Conservation (phyloP, 2,329 filamentous ascomycete species). For the Neonectria punicea region DNA sequence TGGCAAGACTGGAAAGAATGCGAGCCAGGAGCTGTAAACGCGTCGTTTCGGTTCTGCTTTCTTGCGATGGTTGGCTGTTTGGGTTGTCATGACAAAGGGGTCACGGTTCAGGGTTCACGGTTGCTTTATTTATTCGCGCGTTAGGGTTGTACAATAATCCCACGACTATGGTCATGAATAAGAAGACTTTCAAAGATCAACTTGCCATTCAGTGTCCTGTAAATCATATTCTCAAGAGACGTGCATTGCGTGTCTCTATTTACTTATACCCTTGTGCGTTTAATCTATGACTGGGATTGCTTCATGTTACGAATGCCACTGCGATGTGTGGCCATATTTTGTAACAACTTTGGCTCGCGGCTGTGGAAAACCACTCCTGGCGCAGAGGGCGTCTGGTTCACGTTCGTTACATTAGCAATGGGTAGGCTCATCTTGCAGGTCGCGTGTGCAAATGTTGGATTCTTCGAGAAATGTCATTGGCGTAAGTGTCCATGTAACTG, state of each 20-base stretch:
- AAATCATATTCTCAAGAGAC: not conserved
- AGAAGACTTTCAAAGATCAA: constrained; percentile 61
- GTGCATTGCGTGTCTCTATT: too few species aligned
- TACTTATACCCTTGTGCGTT: too few species aligned
- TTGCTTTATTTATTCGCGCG: constrained; percentile 64
- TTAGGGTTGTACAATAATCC: constrained; percentile 80
- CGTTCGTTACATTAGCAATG: too few species aligned
- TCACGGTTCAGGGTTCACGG: constrained; percentile 80
- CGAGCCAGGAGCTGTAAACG: constrained; percentile 92
- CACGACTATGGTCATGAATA: constrained; percentile 74
- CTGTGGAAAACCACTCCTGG: too few species aligned
- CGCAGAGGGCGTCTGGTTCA: too few species aligned
- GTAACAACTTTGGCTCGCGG: too few species aligned
- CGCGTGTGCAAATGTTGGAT: not conserved
- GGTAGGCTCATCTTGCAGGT: too few species aligned
- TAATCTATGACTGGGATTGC: too few species aligned
- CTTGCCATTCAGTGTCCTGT: not conserved
- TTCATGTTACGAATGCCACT: not conserved
- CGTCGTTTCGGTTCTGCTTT: constrained; percentile 59
- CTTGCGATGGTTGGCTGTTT: constrained; percentile 69
- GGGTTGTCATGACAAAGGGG: constrained; percentile 85
- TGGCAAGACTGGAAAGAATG: constrained; percentile 89
- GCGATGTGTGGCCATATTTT: too few species aligned
- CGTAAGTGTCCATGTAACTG: too few species aligned
- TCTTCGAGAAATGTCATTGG: too few species aligned